phyloP scores from a whole-genome alignment of 345 rosid genomes.

The Nephelium lappaceum region DNA sequence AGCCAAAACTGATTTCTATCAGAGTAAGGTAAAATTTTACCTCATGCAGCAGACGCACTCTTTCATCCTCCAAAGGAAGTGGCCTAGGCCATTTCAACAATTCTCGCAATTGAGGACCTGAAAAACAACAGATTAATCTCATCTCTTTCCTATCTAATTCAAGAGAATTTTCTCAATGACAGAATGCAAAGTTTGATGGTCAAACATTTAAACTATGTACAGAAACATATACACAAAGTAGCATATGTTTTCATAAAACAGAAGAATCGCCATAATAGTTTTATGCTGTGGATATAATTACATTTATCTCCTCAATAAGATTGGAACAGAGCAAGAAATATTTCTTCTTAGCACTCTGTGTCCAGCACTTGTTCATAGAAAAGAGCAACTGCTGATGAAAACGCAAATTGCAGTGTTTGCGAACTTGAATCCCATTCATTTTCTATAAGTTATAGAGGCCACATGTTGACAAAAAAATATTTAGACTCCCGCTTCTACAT shows the following conservation, averaged over 20 bases:
- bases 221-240: not conserved
- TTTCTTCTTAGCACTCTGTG: not conserved
- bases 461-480: not conserved
- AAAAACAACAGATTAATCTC: slow-evolving; percentile 10
- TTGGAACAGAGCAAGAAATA: not conserved
- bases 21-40: slow-evolving; percentile 29
- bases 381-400: not conserved
- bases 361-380: not conserved
- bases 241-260: not conserved
- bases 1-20: not conserved
- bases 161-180: not conserved
- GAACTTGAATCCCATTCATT: not conserved
- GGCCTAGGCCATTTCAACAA: slow-evolving; percentile 82
- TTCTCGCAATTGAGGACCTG: slow-evolving; percentile 65
- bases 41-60: slow-evolving; percentile 74
- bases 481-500: not conserved
- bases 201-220: not conserved
- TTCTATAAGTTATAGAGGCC: slow-evolving; percentile 7
- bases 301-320: not conserved
- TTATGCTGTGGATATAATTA: not conserved
- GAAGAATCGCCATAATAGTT: not conserved
- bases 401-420: slow-evolving; percentile 5
- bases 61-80: slow-evolving; percentile 83
- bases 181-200: not conserved
- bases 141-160: slow-evolving; percentile 10